These are phyloP conservation scores for Hyphodiscus hymeniophilus DNA, from an alignment of 495 filamentous ascomycete genomes.

Conservation along the genomic window DNA sequence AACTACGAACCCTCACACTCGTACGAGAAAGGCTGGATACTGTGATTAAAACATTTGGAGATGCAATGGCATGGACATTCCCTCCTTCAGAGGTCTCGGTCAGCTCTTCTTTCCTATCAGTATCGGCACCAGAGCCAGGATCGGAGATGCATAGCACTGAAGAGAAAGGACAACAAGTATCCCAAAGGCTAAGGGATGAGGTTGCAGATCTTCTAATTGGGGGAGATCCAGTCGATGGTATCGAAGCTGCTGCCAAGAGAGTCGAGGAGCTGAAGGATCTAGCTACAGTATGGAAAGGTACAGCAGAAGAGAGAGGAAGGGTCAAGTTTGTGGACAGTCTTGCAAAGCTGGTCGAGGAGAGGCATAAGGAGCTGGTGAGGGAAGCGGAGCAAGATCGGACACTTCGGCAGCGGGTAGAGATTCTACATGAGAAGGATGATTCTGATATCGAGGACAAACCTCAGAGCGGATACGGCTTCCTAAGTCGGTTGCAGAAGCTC, in stretches of 20 bases:
- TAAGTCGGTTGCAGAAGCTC: conserved; percentile 72
- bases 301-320: conserved; percentile 84
- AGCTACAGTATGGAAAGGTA: conserved; percentile 80
- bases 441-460: conserved; percentile 28
- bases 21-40: conserved; percentile 75
- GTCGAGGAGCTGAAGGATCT: conserved; percentile 68
- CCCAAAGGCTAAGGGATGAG: conserved; percentile 60
- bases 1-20: conserved; percentile 73
- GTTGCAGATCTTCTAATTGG: conserved; percentile 57
- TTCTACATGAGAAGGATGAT: conserved; percentile 18
- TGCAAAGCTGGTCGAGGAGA: conserved; percentile 51
- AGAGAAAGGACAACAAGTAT: conserved; percentile 68
- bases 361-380: conserved; percentile 45
- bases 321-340: conserved; percentile 73
- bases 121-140: conserved; percentile 65
- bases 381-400: conserved; percentile 36
- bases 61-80: conserved; percentile 88
- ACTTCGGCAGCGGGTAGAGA: conserved; percentile 20
- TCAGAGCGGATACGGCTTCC: conserved; percentile 61
- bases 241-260: conserved; percentile 61
- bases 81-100: conserved; percentile 70
- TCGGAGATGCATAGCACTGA: conserved; percentile 58
- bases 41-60: conserved; percentile 81
- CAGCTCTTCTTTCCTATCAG: conserved; percentile 69
- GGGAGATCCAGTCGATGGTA: conserved; percentile 40